phyloP scores from a whole-genome alignment of 768 basidiomycete species.

The Sarcomyxa edulis region DNA sequence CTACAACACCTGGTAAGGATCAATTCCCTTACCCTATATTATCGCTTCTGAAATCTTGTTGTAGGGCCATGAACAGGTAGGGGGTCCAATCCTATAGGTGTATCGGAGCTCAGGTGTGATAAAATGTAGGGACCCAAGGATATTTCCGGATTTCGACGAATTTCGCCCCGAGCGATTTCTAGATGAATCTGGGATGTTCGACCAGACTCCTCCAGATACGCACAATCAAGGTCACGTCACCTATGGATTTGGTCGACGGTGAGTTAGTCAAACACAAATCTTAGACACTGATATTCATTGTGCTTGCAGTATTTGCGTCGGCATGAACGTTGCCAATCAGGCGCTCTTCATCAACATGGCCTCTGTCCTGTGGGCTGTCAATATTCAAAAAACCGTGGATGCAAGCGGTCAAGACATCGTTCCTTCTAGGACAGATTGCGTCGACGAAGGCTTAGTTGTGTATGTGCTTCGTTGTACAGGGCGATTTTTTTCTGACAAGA shows the following conservation, averaged over 20 bases:
- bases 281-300: neutral
- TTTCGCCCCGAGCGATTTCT: conserved; percentile 15
- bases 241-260: conserved; percentile 14
- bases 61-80: conserved; percentile 17
- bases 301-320: conserved; percentile 22
- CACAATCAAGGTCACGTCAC: conserved; percentile 19
- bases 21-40: conserved; percentile 4
- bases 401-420: too few relatives aligned
- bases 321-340: conserved; percentile 25
- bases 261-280: neutral
- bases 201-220: conserved; percentile 12
- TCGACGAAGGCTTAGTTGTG: too few relatives aligned
- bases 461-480: too few relatives aligned
- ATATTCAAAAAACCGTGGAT: conserved; percentile 3
- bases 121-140: conserved; percentile 7
- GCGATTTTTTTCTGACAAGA: too few relatives aligned
- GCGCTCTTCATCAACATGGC: conserved; percentile 29
- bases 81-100: too few relatives aligned
- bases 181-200: conserved; percentile 6
- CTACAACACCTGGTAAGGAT: conserved; percentile 11
- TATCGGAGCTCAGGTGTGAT: neutral
- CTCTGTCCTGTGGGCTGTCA: conserved; percentile 20
- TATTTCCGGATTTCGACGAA: conserved; percentile 14
- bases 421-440: too few relatives aligned
- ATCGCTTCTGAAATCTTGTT: conserved; percentile 1